Evolutionary conservation across 192 early-diverging fungal genomes (phyloP).

Genomic region (Paraglomus occultum): DNA sequence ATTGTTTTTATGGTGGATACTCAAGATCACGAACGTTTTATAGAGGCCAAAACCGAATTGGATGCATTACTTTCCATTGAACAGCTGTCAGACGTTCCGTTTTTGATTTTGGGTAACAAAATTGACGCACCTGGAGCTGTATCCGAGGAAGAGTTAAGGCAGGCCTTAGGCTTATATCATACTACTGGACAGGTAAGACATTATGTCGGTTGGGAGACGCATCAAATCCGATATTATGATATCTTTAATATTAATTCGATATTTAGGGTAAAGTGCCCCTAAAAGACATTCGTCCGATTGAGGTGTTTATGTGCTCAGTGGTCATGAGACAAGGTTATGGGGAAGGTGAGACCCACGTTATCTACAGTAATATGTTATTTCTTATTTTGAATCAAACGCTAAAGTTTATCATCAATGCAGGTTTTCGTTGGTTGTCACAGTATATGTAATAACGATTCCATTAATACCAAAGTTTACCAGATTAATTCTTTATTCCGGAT

Average conservation of each 20-base stretch:
- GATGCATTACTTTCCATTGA: constrained; percentile 93
- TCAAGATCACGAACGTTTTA: constrained; percentile 80
- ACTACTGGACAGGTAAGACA: constrained; percentile 85
- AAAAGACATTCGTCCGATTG: constrained; percentile 93
- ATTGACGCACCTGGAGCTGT: constrained; percentile 94
- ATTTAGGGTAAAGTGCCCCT: constrained; percentile 83
- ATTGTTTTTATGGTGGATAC: constrained; percentile 98
- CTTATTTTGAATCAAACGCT: constrained; percentile 2
- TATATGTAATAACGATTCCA: constrained; percentile 58
- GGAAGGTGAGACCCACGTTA: constrained; percentile 63
- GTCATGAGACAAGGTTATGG: constrained; percentile 98
- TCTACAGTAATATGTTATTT: not conserved
- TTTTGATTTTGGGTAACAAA: constrained; percentile 98
- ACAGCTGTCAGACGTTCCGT: constrained; percentile 88
- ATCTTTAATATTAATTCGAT: constrained; percentile 25
- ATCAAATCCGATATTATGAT: not conserved
- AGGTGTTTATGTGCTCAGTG: constrained; percentile 99
- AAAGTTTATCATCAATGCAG: constrained; percentile 29
- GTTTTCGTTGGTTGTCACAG: constrained; percentile 87
- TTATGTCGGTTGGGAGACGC: constrained; percentile 1
- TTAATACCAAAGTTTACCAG: too few relatives aligned
- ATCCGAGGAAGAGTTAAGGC: constrained; percentile 88
- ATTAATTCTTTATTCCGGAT: too few relatives aligned
- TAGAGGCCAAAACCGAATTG: constrained; percentile 91
- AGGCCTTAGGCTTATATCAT: constrained; percentile 88